Percentiles rank a stretch among this genome's conserved stretches.
Evolutionary conservation across 306 rosid species (phyloP).

Genomic region (Rosa chinensis): DNA sequence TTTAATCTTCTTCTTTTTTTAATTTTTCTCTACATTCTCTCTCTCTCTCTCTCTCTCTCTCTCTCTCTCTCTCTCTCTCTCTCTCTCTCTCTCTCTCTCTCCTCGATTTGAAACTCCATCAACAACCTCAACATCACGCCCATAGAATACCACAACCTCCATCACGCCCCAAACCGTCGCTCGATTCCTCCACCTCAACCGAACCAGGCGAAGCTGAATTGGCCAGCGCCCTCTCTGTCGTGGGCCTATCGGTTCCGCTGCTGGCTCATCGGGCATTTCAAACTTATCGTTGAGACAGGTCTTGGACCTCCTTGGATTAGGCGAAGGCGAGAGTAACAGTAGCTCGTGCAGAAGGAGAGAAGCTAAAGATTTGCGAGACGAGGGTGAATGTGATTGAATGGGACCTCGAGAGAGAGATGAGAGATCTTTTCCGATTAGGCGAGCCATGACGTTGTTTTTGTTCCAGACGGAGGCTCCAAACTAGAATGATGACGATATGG

Average conservation of each 20-base stretch:
- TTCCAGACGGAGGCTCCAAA: constrained; percentile 27
- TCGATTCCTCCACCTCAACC: too few species aligned
- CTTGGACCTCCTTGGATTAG: constrained; percentile 51
- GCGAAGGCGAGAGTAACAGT: constrained; percentile 64
- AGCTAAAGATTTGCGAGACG: constrained; percentile 37
- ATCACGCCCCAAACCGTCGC: too few species aligned
- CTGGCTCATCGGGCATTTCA: constrained; percentile 47
- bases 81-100: too few species aligned
- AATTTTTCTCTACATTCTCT: too few species aligned
- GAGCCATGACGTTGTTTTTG: constrained; percentile 44
- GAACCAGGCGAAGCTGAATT: too few species aligned
- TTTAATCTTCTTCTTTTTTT: too few species aligned
- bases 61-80: too few species aligned
- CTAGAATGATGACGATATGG: constrained; percentile 32
- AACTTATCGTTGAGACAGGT: constrained; percentile 53
- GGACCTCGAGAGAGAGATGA: constrained; percentile 40
- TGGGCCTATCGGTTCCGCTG: constrained; percentile 31
- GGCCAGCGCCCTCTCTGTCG: constrained; percentile 28
- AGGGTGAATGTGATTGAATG: constrained; percentile 33
- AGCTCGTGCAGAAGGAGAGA: constrained; percentile 53
- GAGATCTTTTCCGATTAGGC: constrained; percentile 27
- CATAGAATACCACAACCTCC: too few species aligned
- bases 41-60: too few species aligned
- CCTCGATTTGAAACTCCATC: too few species aligned
- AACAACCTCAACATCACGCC: too few species aligned